These are phyloP conservation scores for Endoconidiophora laricicola DNA, from an alignment of 2,329 filamentous ascomycete genomes.

Conservation along the genomic window DNA sequence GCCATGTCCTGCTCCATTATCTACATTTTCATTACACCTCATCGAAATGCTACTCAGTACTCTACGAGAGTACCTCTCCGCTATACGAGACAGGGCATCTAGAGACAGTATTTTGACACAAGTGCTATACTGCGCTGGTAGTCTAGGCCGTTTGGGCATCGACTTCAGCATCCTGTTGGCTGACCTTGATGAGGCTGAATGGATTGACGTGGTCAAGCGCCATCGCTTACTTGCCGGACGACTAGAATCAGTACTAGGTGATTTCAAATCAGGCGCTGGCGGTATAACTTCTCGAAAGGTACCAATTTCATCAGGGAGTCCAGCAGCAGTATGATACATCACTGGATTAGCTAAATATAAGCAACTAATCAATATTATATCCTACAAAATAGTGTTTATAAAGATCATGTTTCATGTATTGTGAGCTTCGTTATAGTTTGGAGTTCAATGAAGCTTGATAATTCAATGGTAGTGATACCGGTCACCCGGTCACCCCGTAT, in stretches of 20 bases:
- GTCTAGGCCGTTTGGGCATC: conserved; percentile 72
- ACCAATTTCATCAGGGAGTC: not conserved
- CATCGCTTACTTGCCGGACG: conserved; percentile 72
- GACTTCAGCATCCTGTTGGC: conserved; percentile 77
- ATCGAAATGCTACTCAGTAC: conserved; percentile 68
- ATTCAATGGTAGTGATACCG: too few relatives aligned
- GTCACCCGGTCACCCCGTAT: not conserved
- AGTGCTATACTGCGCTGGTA: conserved; percentile 83
- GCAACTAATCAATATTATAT: not conserved
- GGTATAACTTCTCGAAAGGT: conserved; percentile 9
- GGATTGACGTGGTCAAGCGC: conserved; percentile 78
- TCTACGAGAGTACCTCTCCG: conserved; percentile 59
- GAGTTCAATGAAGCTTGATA: not conserved
- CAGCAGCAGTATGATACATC: too few relatives aligned
- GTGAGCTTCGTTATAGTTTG: too few relatives aligned
- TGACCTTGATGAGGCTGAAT: conserved; percentile 38
- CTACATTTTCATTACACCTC: conserved; percentile 72
- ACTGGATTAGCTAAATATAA: not conserved
- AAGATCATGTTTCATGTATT: too few relatives aligned
- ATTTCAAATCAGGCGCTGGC: conserved; percentile 22
- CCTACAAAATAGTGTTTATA: too few relatives aligned
- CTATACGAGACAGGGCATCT: conserved; percentile 61
- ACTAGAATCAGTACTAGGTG: conserved; percentile 50
- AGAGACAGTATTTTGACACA: conserved; percentile 83
- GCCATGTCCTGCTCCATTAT: conserved; percentile 56